Evolutionary conservation across 2,329 filamentous ascomycete species (phyloP), one percentile per base, ranked within the genome.

Genomic region (Diplodia intermedia): DNA sequence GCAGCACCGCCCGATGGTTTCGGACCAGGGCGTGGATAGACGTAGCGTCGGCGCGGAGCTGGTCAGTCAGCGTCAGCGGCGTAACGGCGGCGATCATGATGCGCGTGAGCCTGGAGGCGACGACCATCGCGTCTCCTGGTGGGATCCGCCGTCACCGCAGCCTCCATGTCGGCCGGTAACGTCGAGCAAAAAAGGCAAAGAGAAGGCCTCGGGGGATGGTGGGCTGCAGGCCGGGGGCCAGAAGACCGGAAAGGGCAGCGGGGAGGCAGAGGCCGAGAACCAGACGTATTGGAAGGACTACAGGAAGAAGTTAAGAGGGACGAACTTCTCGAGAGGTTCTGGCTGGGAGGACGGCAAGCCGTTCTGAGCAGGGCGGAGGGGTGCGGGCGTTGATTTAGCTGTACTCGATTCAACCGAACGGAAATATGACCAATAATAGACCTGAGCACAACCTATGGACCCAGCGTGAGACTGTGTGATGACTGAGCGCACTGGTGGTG

Each of bases 91-190:
- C 43, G 18, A 47, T 23, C n/a, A 38, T 18, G 31, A 31, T 15
- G 26, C 15, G 40, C 23, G 15, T 33, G 43, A n/a, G 43, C 14
- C 43, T 29, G 29, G n/a, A 7, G 18, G 33, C 15, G 60, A 63
- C 47, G 31, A 52, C 60, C 6, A n/a, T n/a, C 47, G 60, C 29
- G 43, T 63, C 11, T 63, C 60, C 15, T 52, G 60, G 60, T 63
- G 60, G 60, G 60, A 63, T 38, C 29, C 60, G 31, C 31, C 60
- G 26, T 26, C 26, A 26, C 26, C 26, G 26, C 26, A 26, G 26
- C 26, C 26, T 26, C 26, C 26, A 26, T 26, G 26, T 26, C 26
- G 26, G 26, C 26, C 26, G 26, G 26, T 26, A 23, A 26, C 8
- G 23, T 9, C 23, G 56, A 31, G 33, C 18, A n/a, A n/a, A 26